A percentile compares a stretch with the other conserved stretches of the same genome.
phyloP scores from a whole-genome alignment of 2,329 filamentous ascomycete species.

The Trichoderma citrinoviride region DNA sequence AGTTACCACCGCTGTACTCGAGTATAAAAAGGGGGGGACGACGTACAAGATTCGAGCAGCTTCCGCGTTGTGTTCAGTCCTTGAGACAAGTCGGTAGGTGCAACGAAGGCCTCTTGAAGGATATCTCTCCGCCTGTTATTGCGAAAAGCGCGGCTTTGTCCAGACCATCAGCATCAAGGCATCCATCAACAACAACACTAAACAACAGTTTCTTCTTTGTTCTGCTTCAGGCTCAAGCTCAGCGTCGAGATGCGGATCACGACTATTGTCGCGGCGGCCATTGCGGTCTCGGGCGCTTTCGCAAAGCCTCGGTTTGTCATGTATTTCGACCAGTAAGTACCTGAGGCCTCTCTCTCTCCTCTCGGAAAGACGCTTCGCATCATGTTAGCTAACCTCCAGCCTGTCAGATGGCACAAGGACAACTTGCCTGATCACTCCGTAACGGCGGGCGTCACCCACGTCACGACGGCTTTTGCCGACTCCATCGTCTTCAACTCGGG shows the following conservation, averaged over 20 bases:
- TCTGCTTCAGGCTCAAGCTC: neutral
- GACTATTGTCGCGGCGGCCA: slow-evolving; percentile 23
- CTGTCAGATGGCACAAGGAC: slow-evolving; percentile 40
- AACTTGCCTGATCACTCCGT: slow-evolving; percentile 37
- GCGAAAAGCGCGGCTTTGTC: neutral
- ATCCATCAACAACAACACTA: too few relatives aligned
- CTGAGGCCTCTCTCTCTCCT: too few relatives aligned
- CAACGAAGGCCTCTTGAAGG: neutral
- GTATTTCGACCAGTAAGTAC: slow-evolving; percentile 47
- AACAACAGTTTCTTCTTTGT: neutral
- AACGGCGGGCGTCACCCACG: slow-evolving; percentile 50
- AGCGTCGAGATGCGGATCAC: slow-evolving; percentile 21
- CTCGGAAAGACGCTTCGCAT: too few relatives aligned
- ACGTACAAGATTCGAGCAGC: too few relatives aligned
- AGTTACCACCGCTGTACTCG: too few relatives aligned
- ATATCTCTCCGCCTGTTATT: neutral
- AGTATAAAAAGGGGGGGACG: too few relatives aligned
- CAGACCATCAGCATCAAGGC: neutral
- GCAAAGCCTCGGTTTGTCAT: slow-evolving; percentile 35
- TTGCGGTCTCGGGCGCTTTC: slow-evolving; percentile 21
- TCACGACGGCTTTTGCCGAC: slow-evolving; percentile 54
- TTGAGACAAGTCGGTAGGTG: neutral
- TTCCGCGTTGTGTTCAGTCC: too few relatives aligned
- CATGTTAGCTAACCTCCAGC: neutral
- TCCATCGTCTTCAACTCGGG: slow-evolving; percentile 48